These are phyloP conservation scores for Fusarium sp. DNA, from an alignment of 2,329 filamentous ascomycete genomes.

Conservation along the genomic window DNA sequence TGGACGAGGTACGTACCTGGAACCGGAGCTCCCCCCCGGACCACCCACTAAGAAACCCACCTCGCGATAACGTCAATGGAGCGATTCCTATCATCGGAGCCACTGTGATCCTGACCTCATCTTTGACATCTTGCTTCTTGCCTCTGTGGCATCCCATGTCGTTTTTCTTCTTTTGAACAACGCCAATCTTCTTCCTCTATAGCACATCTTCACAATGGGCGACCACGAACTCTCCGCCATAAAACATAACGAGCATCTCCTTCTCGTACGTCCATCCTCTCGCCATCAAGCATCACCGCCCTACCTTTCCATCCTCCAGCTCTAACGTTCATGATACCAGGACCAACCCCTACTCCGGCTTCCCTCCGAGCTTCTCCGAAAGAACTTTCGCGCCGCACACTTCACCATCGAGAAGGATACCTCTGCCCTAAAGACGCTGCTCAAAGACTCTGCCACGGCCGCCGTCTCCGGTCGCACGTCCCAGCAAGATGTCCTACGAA, in stretches of 20 bases:
- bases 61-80: constrained; percentile 39
- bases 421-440: constrained; percentile 69
- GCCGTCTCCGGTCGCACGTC: constrained; percentile 72
- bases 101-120: neutral
- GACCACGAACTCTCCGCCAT: constrained; percentile 74
- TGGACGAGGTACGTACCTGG: constrained; percentile 36
- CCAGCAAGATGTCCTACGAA: constrained; percentile 79
- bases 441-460: constrained; percentile 74
- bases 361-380: constrained; percentile 90
- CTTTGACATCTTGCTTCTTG: constrained; percentile 1
- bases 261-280: constrained; percentile 67
- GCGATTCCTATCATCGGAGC: constrained; percentile 19
- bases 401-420: constrained; percentile 80
- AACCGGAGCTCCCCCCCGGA: neutral
- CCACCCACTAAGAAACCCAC: constrained; percentile 3
- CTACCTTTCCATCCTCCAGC: neutral
- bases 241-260: constrained; percentile 79
- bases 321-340: constrained; percentile 57
- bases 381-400: constrained; percentile 91
- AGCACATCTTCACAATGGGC: constrained; percentile 59
- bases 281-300: constrained; percentile 15
- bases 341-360: constrained; percentile 95
- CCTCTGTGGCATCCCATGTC: neutral
- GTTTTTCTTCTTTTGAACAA: neutral
- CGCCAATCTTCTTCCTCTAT: neutral